Conservation (phyloP, 2,329 filamentous ascomycete genomes). For the Fusarium sp. region DNA sequence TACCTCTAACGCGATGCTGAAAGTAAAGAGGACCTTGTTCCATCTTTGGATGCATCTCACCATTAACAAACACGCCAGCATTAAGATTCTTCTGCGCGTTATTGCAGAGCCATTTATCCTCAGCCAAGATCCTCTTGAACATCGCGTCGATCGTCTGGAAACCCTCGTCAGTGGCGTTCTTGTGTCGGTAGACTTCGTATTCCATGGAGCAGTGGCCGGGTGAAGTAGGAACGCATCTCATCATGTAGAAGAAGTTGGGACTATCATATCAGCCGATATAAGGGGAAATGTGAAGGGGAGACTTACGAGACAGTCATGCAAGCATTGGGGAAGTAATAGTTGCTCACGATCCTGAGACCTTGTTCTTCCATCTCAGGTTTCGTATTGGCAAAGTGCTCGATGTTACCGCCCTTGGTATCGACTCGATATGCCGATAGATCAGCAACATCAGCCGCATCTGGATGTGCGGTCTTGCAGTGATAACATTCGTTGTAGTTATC, state of each 20-base stretch:
- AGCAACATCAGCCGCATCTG: not conserved
- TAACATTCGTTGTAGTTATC: conserved; percentile 33
- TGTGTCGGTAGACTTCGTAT: conserved; percentile 26
- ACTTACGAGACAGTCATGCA: conserved; percentile 33
- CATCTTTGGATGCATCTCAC: not conserved
- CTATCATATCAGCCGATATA: no score
- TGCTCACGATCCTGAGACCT: conserved; percentile 23
- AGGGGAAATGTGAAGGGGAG: no score
- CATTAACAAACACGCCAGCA: not conserved
- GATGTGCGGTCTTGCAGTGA: conserved; percentile 22
- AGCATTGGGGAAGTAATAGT: conserved; percentile 28
- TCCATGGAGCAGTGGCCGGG: not conserved
- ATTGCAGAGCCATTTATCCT: conserved; percentile 17
- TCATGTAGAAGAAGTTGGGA: conserved; percentile 25
- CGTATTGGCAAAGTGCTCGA: conserved; percentile 25
- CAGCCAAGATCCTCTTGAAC: conserved; percentile 1
- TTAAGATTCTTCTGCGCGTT: conserved; percentile 7
- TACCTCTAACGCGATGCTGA: not conserved
- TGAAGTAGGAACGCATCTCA: not conserved
- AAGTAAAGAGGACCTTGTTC: not conserved
- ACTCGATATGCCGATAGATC: conserved; percentile 13
- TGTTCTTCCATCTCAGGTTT: not conserved
- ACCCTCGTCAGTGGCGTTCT: conserved; percentile 1
- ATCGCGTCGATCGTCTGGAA: not conserved
- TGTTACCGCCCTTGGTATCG: conserved; percentile 18